Evolutionary conservation across 2,329 filamentous ascomycete species (phyloP).

Genomic region (Aspergillus clavatus): DNA sequence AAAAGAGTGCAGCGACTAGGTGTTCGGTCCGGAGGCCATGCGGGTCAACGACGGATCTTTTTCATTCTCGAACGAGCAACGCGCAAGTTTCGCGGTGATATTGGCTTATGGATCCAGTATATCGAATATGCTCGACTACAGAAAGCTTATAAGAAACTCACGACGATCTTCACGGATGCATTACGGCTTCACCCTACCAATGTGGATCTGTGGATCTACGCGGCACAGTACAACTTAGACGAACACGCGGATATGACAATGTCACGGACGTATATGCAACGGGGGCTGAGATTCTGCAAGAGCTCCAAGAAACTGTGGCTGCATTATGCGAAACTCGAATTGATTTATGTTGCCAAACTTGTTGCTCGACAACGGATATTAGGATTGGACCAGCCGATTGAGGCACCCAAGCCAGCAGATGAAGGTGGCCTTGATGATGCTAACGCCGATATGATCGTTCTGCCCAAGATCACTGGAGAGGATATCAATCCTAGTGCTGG

Average conservation of each 20-base stretch:
- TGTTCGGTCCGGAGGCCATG: slow-evolving; percentile 65
- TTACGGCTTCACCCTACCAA: slow-evolving; percentile 82
- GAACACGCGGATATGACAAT: slow-evolving; percentile 79
- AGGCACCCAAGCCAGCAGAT: slow-evolving; percentile 37
- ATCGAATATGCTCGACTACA: slow-evolving; percentile 71
- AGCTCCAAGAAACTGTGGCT: slow-evolving; percentile 71
- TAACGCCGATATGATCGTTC: slow-evolving; percentile 54
- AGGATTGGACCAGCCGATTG: slow-evolving; percentile 50
- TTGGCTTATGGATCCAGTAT: slow-evolving; percentile 84
- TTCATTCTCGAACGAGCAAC: slow-evolving; percentile 85
- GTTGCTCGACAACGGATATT: slow-evolving; percentile 66
- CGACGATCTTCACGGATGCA: slow-evolving; percentile 59
- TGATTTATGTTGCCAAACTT: slow-evolving; percentile 84
- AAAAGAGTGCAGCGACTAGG: slow-evolving; percentile 80
- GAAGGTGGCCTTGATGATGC: slow-evolving; percentile 38
- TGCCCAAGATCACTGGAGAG: slow-evolving; percentile 57
- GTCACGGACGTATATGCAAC: slow-evolving; percentile 79
- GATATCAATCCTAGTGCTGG: slow-evolving; percentile 54
- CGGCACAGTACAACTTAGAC: slow-evolving; percentile 74
- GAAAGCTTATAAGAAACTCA: slow-evolving; percentile 58
- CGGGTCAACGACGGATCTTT: slow-evolving; percentile 77
- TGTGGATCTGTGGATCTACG: slow-evolving; percentile 75
- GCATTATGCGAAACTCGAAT: slow-evolving; percentile 85
- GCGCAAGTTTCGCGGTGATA: slow-evolving; percentile 73
- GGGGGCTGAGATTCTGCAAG: slow-evolving; percentile 85